Conservation (phyloP, 805 yeast species). For the Priceomyces medius region DNA sequence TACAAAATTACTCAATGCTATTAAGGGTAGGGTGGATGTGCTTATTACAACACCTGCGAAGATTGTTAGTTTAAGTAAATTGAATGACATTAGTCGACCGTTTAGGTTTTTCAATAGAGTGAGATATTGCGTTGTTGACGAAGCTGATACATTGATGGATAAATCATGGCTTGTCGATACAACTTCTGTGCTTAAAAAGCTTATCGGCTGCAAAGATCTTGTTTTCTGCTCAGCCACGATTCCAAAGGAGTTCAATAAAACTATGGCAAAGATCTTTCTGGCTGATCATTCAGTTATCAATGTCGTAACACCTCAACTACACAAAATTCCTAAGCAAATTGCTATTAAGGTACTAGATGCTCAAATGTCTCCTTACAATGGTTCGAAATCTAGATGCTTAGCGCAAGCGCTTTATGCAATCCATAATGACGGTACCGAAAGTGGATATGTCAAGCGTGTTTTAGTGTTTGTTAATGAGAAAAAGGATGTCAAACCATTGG, state of each 20-base stretch:
- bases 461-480: constrained; percentile 82
- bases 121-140: constrained; percentile 74
- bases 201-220: constrained; percentile 54
- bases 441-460: constrained; percentile 71
- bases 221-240: constrained; percentile 89
- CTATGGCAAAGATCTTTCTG: constrained; percentile 62
- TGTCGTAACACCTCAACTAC: constrained; percentile 78
- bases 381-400: constrained; percentile 78
- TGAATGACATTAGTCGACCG: constrained; percentile 28
- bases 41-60: constrained; percentile 86
- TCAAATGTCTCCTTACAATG: constrained; percentile 73
- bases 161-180: constrained; percentile 72
- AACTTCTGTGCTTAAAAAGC: constrained; percentile 51
- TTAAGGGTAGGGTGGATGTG: constrained; percentile 64
- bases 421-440: constrained; percentile 78
- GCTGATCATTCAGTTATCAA: constrained; percentile 47
- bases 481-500: constrained; percentile 59
- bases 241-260: constrained; percentile 70
- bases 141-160: constrained; percentile 91
- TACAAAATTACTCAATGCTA: constrained; percentile 46
- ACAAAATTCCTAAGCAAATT: constrained; percentile 75
- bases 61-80: constrained; percentile 43
- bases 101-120: constrained; percentile 45
- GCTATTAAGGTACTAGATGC: constrained; percentile 77
- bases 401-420: constrained; percentile 89